Base-by-base conservation (phyloP, 257 asterid genomes). In the Petrea volubilis region DNA sequence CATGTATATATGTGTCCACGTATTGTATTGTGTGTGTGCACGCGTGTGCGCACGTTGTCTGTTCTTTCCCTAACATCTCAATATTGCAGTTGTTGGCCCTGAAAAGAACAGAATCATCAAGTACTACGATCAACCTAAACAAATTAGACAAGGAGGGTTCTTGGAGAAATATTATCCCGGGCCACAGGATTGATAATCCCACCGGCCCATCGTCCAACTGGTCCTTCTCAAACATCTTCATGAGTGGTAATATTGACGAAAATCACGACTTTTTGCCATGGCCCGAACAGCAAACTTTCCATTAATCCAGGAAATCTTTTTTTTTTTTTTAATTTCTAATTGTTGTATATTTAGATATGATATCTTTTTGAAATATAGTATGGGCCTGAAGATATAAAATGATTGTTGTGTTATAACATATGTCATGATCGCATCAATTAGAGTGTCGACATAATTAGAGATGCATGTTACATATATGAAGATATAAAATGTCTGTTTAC, bases 191-290 rank as follows among this genome's bases (percentile, higher is more conserved):
- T 14, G 38, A 41, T 43, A 80, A 68, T 27, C 25, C 56, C 17
- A 33, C 70, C 83, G 1, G 29, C 2, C 44, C 20, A 8, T 4
- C 73, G n/a, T 17, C 74, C 7, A 73, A 76, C n/a, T 86, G 74
- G 52, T 73, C 80, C 1, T 74, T 77, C 27, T 78, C 78, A 79
- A 84, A 76, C 74, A 67, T 78, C 76, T 84, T 84, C 49, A 38
- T 38, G 43, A 67, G 50, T 40, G 80, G 76, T 36, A n/a, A n/a
- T n/a, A 60, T 82, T 11, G 85, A 86, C 21, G 90, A 85, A 50
- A 88, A 82, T 15, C 79, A 78, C 5, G 78, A 77, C 28, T 73
- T 75, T 65, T 87, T 86, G 89, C 70, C 83, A 13, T 87, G 93
- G 93, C 70, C 83, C 0, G 83, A 73, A 24, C 86, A 75, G 43